Percentiles rank a stretch among this genome's conserved stretches.
These are phyloP conservation scores for Xylariaceae sp. DNA, from an alignment of 2,329 filamentous ascomycete genomes.

Conservation along the genomic window DNA sequence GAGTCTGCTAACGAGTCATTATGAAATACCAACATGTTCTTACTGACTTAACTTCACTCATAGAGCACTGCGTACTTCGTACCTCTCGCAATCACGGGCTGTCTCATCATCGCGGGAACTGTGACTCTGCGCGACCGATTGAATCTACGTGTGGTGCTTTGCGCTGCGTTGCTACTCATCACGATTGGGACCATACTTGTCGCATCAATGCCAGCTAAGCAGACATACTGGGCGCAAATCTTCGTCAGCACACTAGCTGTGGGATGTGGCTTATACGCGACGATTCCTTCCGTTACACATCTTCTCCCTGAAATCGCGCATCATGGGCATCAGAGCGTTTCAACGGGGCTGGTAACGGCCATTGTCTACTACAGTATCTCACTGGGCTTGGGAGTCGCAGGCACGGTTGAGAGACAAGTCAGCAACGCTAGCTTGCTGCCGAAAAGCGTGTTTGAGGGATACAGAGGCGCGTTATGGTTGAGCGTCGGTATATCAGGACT, in stretches of 20 bases:
- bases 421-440: constrained; percentile 13
- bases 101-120: constrained; percentile 26
- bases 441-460: constrained; percentile 17
- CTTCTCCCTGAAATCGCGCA: constrained; percentile 53
- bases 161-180: constrained; percentile 42
- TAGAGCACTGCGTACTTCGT: constrained; percentile 29
- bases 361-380: constrained; percentile 67
- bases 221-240: constrained; percentile 61
- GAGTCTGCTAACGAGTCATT: neutral
- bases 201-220: constrained; percentile 45
- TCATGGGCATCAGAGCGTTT: constrained; percentile 33
- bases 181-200: constrained; percentile 40
- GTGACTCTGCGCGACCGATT: constrained; percentile 29
- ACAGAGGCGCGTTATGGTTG: constrained; percentile 22
- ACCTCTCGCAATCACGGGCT: constrained; percentile 22
- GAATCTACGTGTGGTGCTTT: constrained; percentile 34
- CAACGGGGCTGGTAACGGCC: constrained; percentile 35
- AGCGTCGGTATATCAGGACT: constrained; percentile 21
- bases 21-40: neutral
- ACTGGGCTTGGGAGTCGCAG: constrained; percentile 61
- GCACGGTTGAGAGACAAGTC: constrained; percentile 53
- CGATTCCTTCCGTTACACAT: constrained; percentile 58
- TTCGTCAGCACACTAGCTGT: constrained; percentile 58
- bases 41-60: constrained; percentile 10
- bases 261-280: constrained; percentile 64